A percentile compares a stretch with the other conserved stretches of the same genome.
Conservation (phyloP, 805 yeast genomes). For the Blastobotrys chiropterorum region DNA sequence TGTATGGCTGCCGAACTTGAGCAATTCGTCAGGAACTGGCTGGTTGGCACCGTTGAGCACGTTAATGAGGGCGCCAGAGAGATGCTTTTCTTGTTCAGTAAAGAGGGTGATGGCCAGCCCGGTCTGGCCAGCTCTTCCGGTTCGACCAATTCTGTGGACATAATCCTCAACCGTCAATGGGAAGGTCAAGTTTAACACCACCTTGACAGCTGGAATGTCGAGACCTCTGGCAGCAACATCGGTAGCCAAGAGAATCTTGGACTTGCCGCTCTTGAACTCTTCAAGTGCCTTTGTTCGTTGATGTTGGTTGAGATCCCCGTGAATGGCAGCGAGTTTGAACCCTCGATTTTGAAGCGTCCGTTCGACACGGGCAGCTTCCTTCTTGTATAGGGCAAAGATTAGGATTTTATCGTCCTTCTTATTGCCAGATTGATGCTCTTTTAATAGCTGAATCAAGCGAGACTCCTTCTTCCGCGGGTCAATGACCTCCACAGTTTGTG, state of each 20-base stretch:
- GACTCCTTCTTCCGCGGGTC: slow-evolving; percentile 77
- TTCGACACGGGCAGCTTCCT: slow-evolving; percentile 92
- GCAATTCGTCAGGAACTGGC: slow-evolving; percentile 88
- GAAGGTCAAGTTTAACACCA: slow-evolving; percentile 90
- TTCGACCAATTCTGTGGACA: slow-evolving; percentile 95
- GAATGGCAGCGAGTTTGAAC: slow-evolving; percentile 83
- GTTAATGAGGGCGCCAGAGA: slow-evolving; percentile 89
- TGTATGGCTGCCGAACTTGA: slow-evolving; percentile 95
- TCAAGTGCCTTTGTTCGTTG: slow-evolving; percentile 87
- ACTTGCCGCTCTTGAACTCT: slow-evolving; percentile 74
- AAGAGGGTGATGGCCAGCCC: slow-evolving; percentile 94
- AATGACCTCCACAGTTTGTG: slow-evolving; percentile 88
- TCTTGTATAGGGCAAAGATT: slow-evolving; percentile 91
- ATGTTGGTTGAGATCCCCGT: slow-evolving; percentile 89
- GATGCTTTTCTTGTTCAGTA: slow-evolving; percentile 94
- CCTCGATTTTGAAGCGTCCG: slow-evolving; percentile 64
- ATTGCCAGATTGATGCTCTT: slow-evolving; percentile 63
- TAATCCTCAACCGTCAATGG: slow-evolving; percentile 96
- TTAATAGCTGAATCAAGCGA: slow-evolving; percentile 62
- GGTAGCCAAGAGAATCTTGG: slow-evolving; percentile 80
- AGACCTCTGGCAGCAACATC: slow-evolving; percentile 98
- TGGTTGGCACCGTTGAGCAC: slow-evolving; percentile 91
- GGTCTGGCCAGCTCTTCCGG: slow-evolving; percentile 94
- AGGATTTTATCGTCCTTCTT: slow-evolving; percentile 72
- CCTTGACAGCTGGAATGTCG: slow-evolving; percentile 95